phyloP scores from a whole-genome alignment of 768 basidiomycete species.

The Mycena sanguinolenta region DNA sequence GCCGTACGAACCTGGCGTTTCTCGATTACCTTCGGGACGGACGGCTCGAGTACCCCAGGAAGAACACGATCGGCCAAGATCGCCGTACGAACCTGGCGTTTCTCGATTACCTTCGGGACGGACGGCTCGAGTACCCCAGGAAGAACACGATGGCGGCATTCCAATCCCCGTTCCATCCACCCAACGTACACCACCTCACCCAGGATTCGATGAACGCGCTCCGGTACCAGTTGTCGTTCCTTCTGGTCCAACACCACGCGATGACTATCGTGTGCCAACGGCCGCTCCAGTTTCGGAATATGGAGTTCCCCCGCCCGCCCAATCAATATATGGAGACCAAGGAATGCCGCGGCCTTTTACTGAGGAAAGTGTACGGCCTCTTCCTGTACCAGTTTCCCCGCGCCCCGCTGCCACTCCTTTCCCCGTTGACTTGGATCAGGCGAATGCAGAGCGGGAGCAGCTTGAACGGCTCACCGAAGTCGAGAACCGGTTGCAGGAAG shows the following conservation, averaged over 20 bases:
- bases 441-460: constrained; percentile 64
- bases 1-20: constrained; percentile 1
- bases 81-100: constrained; percentile 11
- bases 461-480: constrained; percentile 70
- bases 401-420: constrained; percentile 53
- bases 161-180: constrained; percentile 4
- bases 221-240: not conserved
- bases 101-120: constrained; percentile 1
- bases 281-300: not conserved
- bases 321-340: constrained; percentile 13
- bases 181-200: not conserved
- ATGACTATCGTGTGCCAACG: not conserved
- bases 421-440: constrained; percentile 51
- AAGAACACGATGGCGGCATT: constrained; percentile 1
- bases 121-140: not conserved
- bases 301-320: not conserved
- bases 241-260: not conserved
- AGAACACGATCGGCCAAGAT: too few relatives aligned
- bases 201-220: not conserved
- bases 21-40: not conserved
- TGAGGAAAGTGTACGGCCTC: constrained; percentile 22
- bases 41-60: not conserved
- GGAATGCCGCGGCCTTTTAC: not conserved
- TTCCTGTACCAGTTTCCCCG: constrained; percentile 42
- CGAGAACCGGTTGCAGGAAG: constrained; percentile 62